Evolutionary conservation across 768 basidiomycete genomes (phyloP), one percentile per base, ranked within the genome.

Genomic region (Boletus sensibilis): DNA sequence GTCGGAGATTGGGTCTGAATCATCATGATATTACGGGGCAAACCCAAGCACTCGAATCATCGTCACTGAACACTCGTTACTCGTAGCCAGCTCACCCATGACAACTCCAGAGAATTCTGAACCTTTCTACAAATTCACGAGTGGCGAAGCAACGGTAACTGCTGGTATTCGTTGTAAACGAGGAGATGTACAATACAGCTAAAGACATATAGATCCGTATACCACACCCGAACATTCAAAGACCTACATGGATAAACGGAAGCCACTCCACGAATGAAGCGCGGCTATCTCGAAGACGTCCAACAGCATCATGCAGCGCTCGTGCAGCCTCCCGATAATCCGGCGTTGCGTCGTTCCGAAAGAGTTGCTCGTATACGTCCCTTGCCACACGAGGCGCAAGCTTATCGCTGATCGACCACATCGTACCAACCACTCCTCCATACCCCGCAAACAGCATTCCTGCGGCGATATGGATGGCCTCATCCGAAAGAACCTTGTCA

Each of bases 341-440:
- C 3, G 51, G 50, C n/a, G 1, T 37, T 8, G 7, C 2, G 1
- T 14, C 21, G 1, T 34, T 18, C 18, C 14, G 33, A 29, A 60
- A 31, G 5, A 60, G 40, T 4, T 51, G 40, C 11, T 40, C 53
- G 18, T 78, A 78, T 29, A 79, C 69, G 9, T 61, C 58, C 25
- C 57, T 56, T 12, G 74, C 68, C 50, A 79, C 59, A 3, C 45
- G 6, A 9, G 75, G 72, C 2, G 71, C 78, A 53, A 74, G 69
- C 0, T 58, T 55, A 54, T 80, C 79, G 16, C 56, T 57, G 39
- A 78, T 74, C 11, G 70, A 70, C 78, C 78, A 79, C 75, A 80
- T 69, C 20, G 79, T 80, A 5, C 66, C 78, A 21, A 80, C 65
- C 2, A 74, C 75, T 9, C 68, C 63, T n/a, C 44, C 41, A 49